Base-by-base conservation (phyloP, 23 red algal genomes). In the Gracilaria vermiculophylla region DNA sequence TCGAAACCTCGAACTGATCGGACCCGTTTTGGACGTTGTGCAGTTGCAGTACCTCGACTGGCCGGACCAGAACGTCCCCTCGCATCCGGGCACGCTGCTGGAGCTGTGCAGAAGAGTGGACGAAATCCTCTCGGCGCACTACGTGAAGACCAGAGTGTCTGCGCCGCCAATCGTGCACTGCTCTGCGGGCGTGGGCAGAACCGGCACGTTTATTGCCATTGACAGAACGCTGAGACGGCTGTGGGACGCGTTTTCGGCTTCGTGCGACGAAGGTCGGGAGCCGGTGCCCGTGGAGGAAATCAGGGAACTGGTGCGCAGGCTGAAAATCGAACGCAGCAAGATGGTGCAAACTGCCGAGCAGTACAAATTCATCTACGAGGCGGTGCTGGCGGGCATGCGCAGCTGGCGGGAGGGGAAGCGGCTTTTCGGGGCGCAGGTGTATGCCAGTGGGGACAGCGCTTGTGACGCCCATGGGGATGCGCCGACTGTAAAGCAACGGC, bases 321-420 rank as follows among this genome's bases (percentile, higher is more conserved):
- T 98, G 11, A 92, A 92, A 43, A 79, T 75, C 51, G 81, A 92
- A 75, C 89, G 96, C 41, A 85, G 72, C 21, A 76, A 83, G 47
- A 98, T 98, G 96, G 91, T 98, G 50, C 96, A 94, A 82, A 98
- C 96, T 44, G 53, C 76, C 5, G 77, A 87, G 49, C 96, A 98
- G 76, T 98, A 94, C 80, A 40, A 79, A 1, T 94, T 98, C 74
- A 76, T 94, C 19, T 94, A 80, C 44, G 69, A 82, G 19, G 94
- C 86, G 43, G 74, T 91, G 7, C 35, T 91, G 69, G 77, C 58
- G 14, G 93, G 93, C 36, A 42, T 95, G 53, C 64, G 44, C 31
- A 53, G 88, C n/a, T 87, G 83, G 66, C 42, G 67, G 32, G 17
- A 39, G n/a, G 83, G 83, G 31, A 62, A 76, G 51, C 32, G 5